phyloP scores from a whole-genome alignment of 2,329 filamentous ascomycete genomes.

The Verticillium nubilum region DNA sequence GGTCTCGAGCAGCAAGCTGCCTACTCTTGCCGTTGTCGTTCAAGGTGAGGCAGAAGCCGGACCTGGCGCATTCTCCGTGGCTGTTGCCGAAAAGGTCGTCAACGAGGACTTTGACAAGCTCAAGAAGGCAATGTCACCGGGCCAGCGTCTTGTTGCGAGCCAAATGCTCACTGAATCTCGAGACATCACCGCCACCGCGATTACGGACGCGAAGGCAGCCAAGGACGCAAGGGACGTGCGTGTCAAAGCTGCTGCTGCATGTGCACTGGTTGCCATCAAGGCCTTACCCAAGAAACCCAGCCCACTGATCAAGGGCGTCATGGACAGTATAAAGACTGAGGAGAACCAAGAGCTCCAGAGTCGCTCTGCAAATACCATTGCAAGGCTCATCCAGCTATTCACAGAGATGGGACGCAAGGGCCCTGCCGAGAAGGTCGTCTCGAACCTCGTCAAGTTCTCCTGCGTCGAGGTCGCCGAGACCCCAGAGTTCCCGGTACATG shows the following conservation, averaged over 20 bases:
- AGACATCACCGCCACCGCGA: constrained; percentile 61
- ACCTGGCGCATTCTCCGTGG: constrained; percentile 84
- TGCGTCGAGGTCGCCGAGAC: constrained; percentile 98
- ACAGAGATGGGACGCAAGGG: constrained; percentile 72
- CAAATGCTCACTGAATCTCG: constrained; percentile 76
- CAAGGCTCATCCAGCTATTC: constrained; percentile 79
- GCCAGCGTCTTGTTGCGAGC: constrained; percentile 77
- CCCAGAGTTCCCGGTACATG: constrained; percentile 86
- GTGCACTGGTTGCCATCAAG: constrained; percentile 81
- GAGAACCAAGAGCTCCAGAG: constrained; percentile 85
- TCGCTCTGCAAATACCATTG: constrained; percentile 80
- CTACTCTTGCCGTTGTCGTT: constrained; percentile 80
- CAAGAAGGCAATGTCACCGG: constrained; percentile 82
- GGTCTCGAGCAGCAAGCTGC: constrained; percentile 68
- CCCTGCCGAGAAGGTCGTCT: constrained; percentile 91
- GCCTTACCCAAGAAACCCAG: constrained; percentile 90
- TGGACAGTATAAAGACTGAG: constrained; percentile 96
- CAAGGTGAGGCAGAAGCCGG: constrained; percentile 91
- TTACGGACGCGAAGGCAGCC: constrained; percentile 71
- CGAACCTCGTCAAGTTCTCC: constrained; percentile 94
- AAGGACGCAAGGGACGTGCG: constrained; percentile 82
- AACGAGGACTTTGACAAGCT: constrained; percentile 80
- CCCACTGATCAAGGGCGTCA: constrained; percentile 88
- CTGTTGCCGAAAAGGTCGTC: constrained; percentile 83
- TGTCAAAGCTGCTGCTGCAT: constrained; percentile 80